phyloP scores from a whole-genome alignment of 2,329 filamentous ascomycete genomes.

The Penicillium griseofulvum region DNA sequence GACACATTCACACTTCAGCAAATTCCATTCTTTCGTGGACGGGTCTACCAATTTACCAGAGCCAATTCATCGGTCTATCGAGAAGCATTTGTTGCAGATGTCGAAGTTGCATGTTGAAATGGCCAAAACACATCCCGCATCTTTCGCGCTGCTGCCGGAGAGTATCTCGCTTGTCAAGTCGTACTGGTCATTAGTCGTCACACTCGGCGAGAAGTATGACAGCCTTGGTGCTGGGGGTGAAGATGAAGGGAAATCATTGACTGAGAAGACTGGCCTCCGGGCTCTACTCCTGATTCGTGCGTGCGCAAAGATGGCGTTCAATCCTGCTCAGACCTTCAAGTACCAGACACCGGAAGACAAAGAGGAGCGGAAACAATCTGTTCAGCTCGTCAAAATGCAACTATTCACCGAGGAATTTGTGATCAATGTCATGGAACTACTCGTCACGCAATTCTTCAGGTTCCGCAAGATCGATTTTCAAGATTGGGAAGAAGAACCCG shows the following conservation, averaged over 20 bases:
- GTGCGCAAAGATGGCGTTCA: conserved; percentile 82
- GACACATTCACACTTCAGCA: conserved; percentile 73
- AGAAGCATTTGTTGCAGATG: conserved; percentile 84
- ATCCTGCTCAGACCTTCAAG: conserved; percentile 76
- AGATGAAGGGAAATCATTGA: conserved; percentile 54
- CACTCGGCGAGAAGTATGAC: conserved; percentile 69
- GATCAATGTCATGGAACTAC: conserved; percentile 74
- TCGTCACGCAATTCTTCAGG: conserved; percentile 84
- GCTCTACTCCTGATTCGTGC: conserved; percentile 78
- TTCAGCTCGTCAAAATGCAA: conserved; percentile 66
- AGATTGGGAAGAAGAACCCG: conserved; percentile 90
- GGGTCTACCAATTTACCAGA: conserved; percentile 55
- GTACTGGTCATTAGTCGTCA: conserved; percentile 80
- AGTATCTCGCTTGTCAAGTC: conserved; percentile 72
- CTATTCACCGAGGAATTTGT: conserved; percentile 76
- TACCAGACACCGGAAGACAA: conserved; percentile 73
- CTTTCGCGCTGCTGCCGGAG: conserved; percentile 78
- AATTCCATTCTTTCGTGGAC: conserved; percentile 65
- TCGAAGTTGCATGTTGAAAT: conserved; percentile 89
- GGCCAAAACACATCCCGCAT: conserved; percentile 72
- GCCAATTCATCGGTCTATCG: conserved; percentile 62
- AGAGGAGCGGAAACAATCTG: conserved; percentile 70
- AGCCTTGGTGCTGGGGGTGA: conserved; percentile 46
- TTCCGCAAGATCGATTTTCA: conserved; percentile 82
- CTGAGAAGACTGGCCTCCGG: conserved; percentile 78